Conservation (phyloP, 148 eudicot genomes). For the Rhododendron williamsianum region DNA sequence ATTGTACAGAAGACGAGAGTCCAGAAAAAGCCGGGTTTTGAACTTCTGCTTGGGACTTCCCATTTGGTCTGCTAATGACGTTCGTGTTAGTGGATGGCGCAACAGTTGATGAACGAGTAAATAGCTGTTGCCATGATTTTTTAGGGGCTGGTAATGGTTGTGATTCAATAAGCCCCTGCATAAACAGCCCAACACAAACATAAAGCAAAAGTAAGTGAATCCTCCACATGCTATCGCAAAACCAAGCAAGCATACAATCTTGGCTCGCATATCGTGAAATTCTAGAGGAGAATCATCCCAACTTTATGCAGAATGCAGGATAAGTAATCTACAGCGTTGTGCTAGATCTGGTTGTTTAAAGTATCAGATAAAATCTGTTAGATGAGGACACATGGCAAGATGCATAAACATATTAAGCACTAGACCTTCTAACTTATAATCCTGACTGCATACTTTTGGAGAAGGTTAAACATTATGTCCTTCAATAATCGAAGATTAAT, state of each 20-base stretch:
- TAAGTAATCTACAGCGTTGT: not conserved
- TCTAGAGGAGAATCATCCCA: not conserved
- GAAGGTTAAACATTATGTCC: not conserved
- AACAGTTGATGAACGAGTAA: constrained; percentile 54
- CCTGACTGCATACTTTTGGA: not conserved
- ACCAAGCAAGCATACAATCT: not conserved
- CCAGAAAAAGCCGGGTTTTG: constrained; percentile 40
- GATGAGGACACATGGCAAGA: not conserved
- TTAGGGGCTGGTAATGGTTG: constrained; percentile 57
- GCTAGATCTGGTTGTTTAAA: not conserved
- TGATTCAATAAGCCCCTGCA: constrained; percentile 65
- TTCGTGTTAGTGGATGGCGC: constrained; percentile 49
- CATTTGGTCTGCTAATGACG: constrained; percentile 74
- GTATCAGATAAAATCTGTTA: not conserved
- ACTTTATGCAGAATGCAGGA: not conserved
- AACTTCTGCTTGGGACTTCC: constrained; percentile 52
- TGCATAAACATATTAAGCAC: not conserved
- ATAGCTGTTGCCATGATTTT: constrained; percentile 91
- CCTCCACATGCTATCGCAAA: not conserved
- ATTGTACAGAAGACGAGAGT: constrained; percentile 37
- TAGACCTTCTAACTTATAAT: not conserved
- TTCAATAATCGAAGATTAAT: not conserved
- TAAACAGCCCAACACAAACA: constrained; percentile 17
- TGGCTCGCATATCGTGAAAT: not conserved
- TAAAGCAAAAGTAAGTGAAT: constrained; percentile 6